Percentiles rank a stretch among this genome's conserved stretches.
phyloP scores from a whole-genome alignment of 768 basidiomycete species.

The Tulasnella sp. region DNA sequence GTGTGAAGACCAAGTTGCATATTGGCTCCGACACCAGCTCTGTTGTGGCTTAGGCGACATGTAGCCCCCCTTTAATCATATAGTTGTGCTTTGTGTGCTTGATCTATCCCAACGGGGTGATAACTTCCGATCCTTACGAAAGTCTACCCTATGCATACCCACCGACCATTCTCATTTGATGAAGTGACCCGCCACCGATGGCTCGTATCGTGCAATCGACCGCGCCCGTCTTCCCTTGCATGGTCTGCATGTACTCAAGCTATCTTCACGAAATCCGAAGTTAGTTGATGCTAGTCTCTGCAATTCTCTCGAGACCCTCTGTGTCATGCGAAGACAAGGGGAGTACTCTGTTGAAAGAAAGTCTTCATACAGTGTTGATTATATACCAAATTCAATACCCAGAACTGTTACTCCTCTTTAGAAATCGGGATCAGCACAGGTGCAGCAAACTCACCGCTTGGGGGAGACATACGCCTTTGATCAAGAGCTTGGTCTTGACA shows the following conservation, averaged over 20 bases:
- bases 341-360: too few relatives aligned
- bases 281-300: too few relatives aligned
- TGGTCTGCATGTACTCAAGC: too few relatives aligned
- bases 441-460: too few relatives aligned
- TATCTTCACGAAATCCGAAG: too few relatives aligned
- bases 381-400: too few relatives aligned
- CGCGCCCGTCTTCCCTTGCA: too few relatives aligned
- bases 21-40: neutral
- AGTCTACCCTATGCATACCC: neutral
- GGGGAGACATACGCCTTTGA: neutral
- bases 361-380: too few relatives aligned
- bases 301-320: too few relatives aligned
- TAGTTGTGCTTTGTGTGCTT: neutral
- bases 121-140: too few relatives aligned
- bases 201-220: neutral
- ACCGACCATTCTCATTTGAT: neutral
- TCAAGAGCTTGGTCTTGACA: slow-evolving; percentile 2
- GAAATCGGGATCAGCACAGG: neutral
- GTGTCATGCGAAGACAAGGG: too few relatives aligned
- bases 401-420: neutral
- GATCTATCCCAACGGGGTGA: neutral
- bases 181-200: neutral
- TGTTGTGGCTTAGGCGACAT: neutral
- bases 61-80: neutral
- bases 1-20: neutral